These are phyloP conservation scores for Phoma sp. DNA, from an alignment of 2,329 filamentous ascomycete species.

Conservation along the genomic window DNA sequence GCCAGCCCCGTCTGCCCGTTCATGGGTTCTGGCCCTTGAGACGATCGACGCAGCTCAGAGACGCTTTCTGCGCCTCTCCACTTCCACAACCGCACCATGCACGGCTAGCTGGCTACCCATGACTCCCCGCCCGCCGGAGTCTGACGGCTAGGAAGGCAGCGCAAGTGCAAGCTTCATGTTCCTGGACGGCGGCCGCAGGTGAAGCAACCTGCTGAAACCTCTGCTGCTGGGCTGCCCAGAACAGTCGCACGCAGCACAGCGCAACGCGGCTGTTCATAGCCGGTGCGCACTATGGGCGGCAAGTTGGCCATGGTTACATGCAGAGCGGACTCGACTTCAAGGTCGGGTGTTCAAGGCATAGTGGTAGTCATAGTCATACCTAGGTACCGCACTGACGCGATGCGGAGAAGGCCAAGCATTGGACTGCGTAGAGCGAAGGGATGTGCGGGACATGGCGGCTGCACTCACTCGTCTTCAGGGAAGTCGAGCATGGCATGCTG, in stretches of 20 bases:
- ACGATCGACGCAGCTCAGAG: slow-evolving; percentile 38
- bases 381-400: background rate
- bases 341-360: slow-evolving; percentile 10
- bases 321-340: slow-evolving; percentile 23
- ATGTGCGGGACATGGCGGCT: slow-evolving; percentile 20
- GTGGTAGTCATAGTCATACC: too few relatives aligned
- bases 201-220: slow-evolving; percentile 29
- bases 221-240: slow-evolving; percentile 21
- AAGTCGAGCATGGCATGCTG: slow-evolving; percentile 33
- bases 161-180: slow-evolving; percentile 36
- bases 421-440: background rate
- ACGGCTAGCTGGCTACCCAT: slow-evolving; percentile 28
- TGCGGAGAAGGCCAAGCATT: slow-evolving; percentile 29
- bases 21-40: slow-evolving; percentile 45
- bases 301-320: background rate
- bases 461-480: slow-evolving; percentile 3
- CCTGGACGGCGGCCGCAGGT: slow-evolving; percentile 38
- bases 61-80: slow-evolving; percentile 27
- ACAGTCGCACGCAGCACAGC: slow-evolving; percentile 18
- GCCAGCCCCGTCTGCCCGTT: slow-evolving; percentile 35
- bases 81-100: slow-evolving; percentile 35
- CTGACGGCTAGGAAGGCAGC: slow-evolving; percentile 23
- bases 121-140: slow-evolving; percentile 24
- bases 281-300: background rate
- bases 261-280: slow-evolving; percentile 2